Conservation (phyloP, 129 eudicot genomes). For the Arctium lappa region DNA sequence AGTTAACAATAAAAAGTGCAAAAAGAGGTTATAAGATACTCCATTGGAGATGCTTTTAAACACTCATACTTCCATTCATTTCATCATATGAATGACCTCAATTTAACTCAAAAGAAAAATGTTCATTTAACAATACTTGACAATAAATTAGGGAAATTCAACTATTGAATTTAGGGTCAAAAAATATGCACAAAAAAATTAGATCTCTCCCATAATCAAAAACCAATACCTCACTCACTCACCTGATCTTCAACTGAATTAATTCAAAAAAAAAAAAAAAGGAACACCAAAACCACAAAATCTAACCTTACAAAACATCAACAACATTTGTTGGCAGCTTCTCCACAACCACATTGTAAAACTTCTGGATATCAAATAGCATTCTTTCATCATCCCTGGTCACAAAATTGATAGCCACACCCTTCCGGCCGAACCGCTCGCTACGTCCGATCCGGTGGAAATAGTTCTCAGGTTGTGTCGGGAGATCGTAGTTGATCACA, state of each 20-base stretch:
- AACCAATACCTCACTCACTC: background rate
- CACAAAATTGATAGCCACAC: constrained; percentile 30
- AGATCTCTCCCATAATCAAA: background rate
- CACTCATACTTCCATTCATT: too few species aligned
- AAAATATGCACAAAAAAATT: background rate
- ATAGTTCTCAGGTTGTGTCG: constrained; percentile 33
- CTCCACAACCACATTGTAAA: constrained; percentile 43
- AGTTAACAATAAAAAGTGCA: too few species aligned
- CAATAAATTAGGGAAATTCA: background rate
- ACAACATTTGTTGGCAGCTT: constrained; percentile 50
- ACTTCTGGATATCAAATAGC: constrained; percentile 44
- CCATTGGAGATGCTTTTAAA: too few species aligned
- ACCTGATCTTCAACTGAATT: background rate
- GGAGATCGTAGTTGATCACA: constrained; percentile 30
- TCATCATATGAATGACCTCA: background rate
- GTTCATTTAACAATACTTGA: too few species aligned
- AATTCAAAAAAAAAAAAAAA: too few species aligned
- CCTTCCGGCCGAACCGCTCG: constrained; percentile 30
- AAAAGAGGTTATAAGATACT: too few species aligned
- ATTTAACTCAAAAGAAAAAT: too few species aligned
- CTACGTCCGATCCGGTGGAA: constrained; percentile 34
- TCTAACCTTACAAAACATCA: constrained; percentile 24
- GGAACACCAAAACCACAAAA: background rate
- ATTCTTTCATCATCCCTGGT: constrained; percentile 26
- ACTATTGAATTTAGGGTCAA: background rate